Conservation (phyloP, 495 filamentous ascomycete species). For the Aspergillus mulundensis region DNA sequence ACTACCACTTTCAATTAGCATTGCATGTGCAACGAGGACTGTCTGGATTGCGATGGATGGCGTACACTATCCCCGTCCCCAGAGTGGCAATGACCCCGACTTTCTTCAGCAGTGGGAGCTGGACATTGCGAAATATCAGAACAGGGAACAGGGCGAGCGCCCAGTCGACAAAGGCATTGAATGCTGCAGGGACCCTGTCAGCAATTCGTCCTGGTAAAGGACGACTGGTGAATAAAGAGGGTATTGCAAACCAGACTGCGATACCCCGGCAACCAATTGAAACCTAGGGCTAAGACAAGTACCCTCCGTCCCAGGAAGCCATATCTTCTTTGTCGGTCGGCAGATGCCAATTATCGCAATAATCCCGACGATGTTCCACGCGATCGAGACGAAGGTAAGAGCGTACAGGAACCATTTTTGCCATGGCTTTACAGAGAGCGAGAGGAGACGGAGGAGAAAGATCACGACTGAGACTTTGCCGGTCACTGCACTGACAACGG, state of each 20-base stretch:
- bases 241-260: constrained; percentile 6
- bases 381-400: constrained; percentile 1
- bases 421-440: background rate
- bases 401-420: constrained; percentile 11
- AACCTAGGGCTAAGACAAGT: background rate
- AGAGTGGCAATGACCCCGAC: constrained; percentile 2
- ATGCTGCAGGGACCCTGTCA: background rate
- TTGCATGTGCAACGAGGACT: no score
- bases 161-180: constrained; percentile 4
- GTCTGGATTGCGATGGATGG: no score
- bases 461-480: constrained; percentile 10
- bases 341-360: constrained; percentile 12
- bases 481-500: constrained; percentile 12
- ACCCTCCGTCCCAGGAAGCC: background rate
- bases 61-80: constrained; percentile 8
- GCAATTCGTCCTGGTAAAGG: background rate
- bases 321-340: constrained; percentile 9
- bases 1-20: background rate
- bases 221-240: no score
- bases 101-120: background rate
- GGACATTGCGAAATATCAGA: constrained; percentile 6
- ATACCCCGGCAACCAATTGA: constrained; percentile 5
- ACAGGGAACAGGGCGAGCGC: constrained; percentile 5
- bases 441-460: constrained; percentile 13
- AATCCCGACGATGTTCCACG: constrained; percentile 5